These are phyloP conservation scores for Decorospora gaudefroyi DNA, from an alignment of 2,329 filamentous ascomycete species.

Conservation along the genomic window DNA sequence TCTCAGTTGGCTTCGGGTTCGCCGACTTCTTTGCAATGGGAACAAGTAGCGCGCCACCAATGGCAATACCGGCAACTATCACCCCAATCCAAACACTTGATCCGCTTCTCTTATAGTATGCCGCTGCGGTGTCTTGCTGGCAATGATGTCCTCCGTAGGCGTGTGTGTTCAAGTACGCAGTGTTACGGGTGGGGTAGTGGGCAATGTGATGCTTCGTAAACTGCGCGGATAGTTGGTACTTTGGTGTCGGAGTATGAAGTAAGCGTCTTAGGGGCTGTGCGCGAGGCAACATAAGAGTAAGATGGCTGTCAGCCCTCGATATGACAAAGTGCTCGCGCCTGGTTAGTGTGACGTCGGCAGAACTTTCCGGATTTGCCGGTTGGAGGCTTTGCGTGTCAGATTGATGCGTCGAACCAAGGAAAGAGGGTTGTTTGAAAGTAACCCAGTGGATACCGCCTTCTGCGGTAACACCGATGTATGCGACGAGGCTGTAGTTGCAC, in stretches of 20 bases:
- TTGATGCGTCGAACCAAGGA: too few relatives aligned
- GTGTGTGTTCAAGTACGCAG: constrained; percentile 13
- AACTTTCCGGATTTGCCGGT: constrained; percentile 10
- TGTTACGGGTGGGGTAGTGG: constrained; percentile 19
- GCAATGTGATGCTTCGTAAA: constrained; percentile 17
- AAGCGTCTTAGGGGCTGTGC: constrained; percentile 22
- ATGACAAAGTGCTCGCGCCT: constrained; percentile 11
- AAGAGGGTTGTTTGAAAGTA: neutral
- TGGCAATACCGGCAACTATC: constrained; percentile 39
- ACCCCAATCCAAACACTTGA: constrained; percentile 33
- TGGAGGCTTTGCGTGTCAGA: constrained; percentile 4
- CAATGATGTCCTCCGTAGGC: constrained; percentile 15
- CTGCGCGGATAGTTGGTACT: constrained; percentile 12
- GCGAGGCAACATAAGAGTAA: constrained; percentile 34
- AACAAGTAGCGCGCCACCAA: constrained; percentile 40
- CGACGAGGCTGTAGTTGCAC: neutral
- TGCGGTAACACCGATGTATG: neutral
- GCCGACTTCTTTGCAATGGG: constrained; percentile 23
- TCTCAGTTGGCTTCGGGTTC: constrained; percentile 10
- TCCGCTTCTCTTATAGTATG: constrained; percentile 30
- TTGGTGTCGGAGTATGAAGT: constrained; percentile 7
- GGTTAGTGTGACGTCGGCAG: constrained; percentile 13
- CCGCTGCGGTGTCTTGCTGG: constrained; percentile 7
- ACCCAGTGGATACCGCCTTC: neutral
- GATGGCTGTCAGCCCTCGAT: constrained; percentile 15